phyloP scores from a whole-genome alignment of 2,329 filamentous ascomycete species.

The Aspergillus spinulosporus region DNA sequence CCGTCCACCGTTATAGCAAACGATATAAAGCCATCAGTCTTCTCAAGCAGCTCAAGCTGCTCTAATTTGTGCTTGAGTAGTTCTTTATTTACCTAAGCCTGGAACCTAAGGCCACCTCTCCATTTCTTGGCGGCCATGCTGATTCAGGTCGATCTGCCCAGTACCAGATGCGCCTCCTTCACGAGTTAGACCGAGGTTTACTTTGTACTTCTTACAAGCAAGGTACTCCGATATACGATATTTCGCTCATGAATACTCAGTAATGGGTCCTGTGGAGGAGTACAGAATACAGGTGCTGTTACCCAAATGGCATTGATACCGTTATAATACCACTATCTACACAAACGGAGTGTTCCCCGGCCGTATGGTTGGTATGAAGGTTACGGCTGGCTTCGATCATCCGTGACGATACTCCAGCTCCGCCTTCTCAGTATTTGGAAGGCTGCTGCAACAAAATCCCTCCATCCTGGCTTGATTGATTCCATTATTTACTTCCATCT shows the following conservation, averaged over 20 bases:
- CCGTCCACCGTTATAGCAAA: neutral
- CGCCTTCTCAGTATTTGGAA: neutral
- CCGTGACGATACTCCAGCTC: neutral
- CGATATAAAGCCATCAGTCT: neutral
- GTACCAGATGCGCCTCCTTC: no score
- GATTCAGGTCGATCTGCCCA: neutral
- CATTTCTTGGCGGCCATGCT: slow-evolving; percentile 8
- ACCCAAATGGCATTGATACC: neutral
- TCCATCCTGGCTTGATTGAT: neutral
- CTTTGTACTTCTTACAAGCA: no score
- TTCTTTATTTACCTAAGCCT: slow-evolving; percentile 11
- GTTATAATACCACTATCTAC: neutral
- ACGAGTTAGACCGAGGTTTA: no score
- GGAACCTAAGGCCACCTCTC: slow-evolving; percentile 8
- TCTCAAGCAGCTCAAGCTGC: neutral
- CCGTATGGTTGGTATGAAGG: neutral
- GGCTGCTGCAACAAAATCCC: neutral
- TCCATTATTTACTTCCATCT: neutral
- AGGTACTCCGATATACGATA: no score
- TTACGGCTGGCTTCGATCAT: neutral
- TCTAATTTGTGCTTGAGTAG: neutral
- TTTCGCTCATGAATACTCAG: no score
- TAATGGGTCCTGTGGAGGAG: neutral
- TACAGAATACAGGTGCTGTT: neutral
- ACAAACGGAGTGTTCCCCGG: neutral